phyloP scores from a whole-genome alignment of 1,139 yeast species.

The Saccharomycopsis hybrid region DNA sequence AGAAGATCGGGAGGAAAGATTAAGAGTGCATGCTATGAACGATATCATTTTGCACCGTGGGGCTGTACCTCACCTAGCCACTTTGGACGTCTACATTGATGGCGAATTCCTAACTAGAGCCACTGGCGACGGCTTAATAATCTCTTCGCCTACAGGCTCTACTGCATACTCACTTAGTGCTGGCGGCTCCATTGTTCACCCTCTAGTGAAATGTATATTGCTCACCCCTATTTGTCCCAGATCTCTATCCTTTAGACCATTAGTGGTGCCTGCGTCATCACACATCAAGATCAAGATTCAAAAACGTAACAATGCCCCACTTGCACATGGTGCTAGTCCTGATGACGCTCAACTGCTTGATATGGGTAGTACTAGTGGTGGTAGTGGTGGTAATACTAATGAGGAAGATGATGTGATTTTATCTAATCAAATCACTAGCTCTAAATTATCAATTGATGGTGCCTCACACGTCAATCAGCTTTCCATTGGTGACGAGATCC shows the following conservation, averaged over 20 bases:
- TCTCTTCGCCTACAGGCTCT: slow-evolving; percentile 91
- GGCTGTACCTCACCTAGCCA: slow-evolving; percentile 76
- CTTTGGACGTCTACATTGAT: slow-evolving; percentile 75
- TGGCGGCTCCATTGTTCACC: slow-evolving; percentile 92
- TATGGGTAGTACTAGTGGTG: too few species aligned
- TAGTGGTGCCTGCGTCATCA: slow-evolving; percentile 68
- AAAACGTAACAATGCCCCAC: slow-evolving; percentile 29
- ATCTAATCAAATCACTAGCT: slow-evolving; percentile 5
- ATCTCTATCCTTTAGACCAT: slow-evolving; percentile 79
- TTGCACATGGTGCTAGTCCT: too few species aligned
- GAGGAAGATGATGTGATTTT: background rate
- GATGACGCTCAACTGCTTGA: too few species aligned
- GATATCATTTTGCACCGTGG: slow-evolving; percentile 88
- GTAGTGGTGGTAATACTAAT: too few species aligned
- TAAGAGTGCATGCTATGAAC: slow-evolving; percentile 76
- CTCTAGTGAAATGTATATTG: slow-evolving; percentile 74
- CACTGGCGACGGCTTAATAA: slow-evolving; percentile 82
- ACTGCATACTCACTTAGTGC: slow-evolving; percentile 88
- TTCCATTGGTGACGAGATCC: slow-evolving; percentile 72
- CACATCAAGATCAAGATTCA: slow-evolving; percentile 59
- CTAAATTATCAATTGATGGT: slow-evolving; percentile 20
- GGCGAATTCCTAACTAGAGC: slow-evolving; percentile 81
- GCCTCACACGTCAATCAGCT: slow-evolving; percentile 35
- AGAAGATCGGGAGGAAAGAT: too few species aligned
- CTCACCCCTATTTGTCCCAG: slow-evolving; percentile 89